These are phyloP conservation scores for Puccinia polysora DNA, from an alignment of 1,284 basidiomycete genomes.

Conservation along the genomic window DNA sequence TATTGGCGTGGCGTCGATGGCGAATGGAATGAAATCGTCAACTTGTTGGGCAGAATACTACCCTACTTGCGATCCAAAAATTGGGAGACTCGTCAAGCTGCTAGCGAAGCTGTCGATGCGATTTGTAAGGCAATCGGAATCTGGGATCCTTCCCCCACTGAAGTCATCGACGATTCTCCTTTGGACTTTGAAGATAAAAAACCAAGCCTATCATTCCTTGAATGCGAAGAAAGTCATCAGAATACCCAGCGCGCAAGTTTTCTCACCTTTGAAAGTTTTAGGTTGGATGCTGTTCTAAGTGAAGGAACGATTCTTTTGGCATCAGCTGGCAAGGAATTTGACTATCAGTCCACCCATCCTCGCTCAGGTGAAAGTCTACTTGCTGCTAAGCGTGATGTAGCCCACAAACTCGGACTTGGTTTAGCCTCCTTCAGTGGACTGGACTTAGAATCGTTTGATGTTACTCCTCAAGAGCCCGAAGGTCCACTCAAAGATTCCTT, in stretches of 20 bases:
- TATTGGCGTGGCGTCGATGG: conserved; percentile 60
- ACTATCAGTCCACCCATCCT: conserved; percentile 48
- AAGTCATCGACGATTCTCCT: conserved; percentile 19
- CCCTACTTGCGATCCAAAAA: conserved; percentile 82
- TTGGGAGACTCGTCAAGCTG: conserved; percentile 76
- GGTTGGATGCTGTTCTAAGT: conserved; percentile 51
- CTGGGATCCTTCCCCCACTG: conserved; percentile 63
- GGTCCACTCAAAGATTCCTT: conserved; percentile 18
- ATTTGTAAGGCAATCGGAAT: conserved; percentile 77
- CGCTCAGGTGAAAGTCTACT: conserved; percentile 52
- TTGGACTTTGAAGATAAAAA: neutral
- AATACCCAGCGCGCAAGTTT: neutral
- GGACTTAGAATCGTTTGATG: conserved; percentile 53
- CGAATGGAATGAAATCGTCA: conserved; percentile 70
- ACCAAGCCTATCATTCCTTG: conserved; percentile 48
- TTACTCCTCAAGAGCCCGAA: conserved; percentile 51
- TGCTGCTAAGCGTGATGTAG: conserved; percentile 53
- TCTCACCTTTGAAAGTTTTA: conserved; percentile 51
- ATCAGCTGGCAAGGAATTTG: conserved; percentile 55
- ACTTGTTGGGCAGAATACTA: conserved; percentile 74
- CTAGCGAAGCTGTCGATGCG: conserved; percentile 75
- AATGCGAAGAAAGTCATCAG: conserved; percentile 50
- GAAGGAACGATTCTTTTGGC: conserved; percentile 54
- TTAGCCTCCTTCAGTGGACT: conserved; percentile 49
- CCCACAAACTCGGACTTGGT: conserved; percentile 51